Percentiles rank a stretch among this genome's conserved stretches.
These are phyloP conservation scores for Ramicandelaber brevisporus DNA, from an alignment of 192 early-diverging fungal species.

Conservation along the genomic window DNA sequence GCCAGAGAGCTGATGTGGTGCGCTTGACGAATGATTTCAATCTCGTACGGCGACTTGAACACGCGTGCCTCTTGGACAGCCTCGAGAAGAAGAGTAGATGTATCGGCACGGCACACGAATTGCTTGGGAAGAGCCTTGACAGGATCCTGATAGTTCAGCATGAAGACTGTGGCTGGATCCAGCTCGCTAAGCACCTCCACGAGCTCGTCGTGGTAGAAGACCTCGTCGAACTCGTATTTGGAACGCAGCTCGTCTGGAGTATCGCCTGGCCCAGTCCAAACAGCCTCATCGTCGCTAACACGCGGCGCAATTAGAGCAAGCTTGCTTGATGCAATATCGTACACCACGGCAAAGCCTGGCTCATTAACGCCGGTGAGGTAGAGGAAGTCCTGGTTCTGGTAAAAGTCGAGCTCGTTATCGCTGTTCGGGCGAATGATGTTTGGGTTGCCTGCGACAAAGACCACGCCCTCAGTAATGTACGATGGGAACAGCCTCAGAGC, in stretches of 20 bases:
- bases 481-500: too few species aligned
- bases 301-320: slow-evolving; percentile 44
- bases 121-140: too few species aligned
- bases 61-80: slow-evolving; percentile 56
- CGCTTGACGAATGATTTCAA: slow-evolving; percentile 46
- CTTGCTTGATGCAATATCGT: slow-evolving; percentile 30
- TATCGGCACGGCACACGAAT: too few species aligned
- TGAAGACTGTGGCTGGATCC: slow-evolving; percentile 17
- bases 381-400: slow-evolving; percentile 71
- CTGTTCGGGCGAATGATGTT: slow-evolving; percentile 32
- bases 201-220: slow-evolving; percentile 30
- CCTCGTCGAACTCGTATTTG: slow-evolving; percentile 43
- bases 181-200: slow-evolving; percentile 12
- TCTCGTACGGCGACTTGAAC: slow-evolving; percentile 51
- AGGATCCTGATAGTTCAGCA: slow-evolving; percentile 18
- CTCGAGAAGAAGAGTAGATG: slow-evolving; percentile 16
- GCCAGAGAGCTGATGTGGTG: slow-evolving; percentile 50
- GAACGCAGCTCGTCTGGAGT: slow-evolving; percentile 21
- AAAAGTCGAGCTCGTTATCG: slow-evolving; percentile 56
- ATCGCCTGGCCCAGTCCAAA: slow-evolving; percentile 56
- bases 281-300: slow-evolving; percentile 27
- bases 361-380: slow-evolving; percentile 64
- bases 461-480: too few species aligned
- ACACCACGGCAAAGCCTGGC: slow-evolving; percentile 39
- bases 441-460: slow-evolving; percentile 28